Evolutionary conservation across 257 asterid genomes (phyloP).

Genomic region (Forsythia viridissima): DNA sequence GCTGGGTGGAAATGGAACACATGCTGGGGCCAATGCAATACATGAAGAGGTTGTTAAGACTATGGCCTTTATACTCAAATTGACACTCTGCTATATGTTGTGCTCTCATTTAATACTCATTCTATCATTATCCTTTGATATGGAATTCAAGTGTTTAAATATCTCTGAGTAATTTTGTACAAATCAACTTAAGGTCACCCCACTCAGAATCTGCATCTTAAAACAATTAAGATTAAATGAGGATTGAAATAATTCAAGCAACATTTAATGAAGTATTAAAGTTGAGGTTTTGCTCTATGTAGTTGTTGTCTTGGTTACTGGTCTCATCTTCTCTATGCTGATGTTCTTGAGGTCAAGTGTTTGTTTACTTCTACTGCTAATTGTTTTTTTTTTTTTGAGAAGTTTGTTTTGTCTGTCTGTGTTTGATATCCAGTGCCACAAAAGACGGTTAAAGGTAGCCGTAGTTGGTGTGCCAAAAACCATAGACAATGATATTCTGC

Average conservation of each 20-base stretch:
- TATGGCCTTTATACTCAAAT: constrained; percentile 13
- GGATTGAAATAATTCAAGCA: not conserved
- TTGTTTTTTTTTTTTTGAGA: not conserved
- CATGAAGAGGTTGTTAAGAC: constrained; percentile 74
- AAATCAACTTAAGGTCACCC: not conserved
- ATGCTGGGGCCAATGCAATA: constrained; percentile 97
- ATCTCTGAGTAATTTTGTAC: not conserved
- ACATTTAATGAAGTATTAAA: not conserved
- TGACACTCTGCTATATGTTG: constrained; percentile 7
- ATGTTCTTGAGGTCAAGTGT: constrained; percentile 22
- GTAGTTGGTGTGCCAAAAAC: constrained; percentile 99
- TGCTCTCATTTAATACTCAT: not conserved
- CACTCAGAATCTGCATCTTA: not conserved
- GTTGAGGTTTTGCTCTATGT: not conserved
- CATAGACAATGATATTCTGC: constrained; percentile 91
- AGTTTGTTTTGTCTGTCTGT: constrained; percentile 1
- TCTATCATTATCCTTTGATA: constrained; percentile 3
- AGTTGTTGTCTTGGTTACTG: not conserved
- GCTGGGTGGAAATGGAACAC: constrained; percentile 98
- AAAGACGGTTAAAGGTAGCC: constrained; percentile 64
- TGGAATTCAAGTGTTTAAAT: constrained; percentile 11
- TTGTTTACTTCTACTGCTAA: constrained; percentile 15
- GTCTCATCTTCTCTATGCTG: not conserved
- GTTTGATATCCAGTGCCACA: constrained; percentile 59
- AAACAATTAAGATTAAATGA: not conserved